phyloP scores from a whole-genome alignment of 2,329 filamentous ascomycete genomes.

The Colletotrichum siamense region DNA sequence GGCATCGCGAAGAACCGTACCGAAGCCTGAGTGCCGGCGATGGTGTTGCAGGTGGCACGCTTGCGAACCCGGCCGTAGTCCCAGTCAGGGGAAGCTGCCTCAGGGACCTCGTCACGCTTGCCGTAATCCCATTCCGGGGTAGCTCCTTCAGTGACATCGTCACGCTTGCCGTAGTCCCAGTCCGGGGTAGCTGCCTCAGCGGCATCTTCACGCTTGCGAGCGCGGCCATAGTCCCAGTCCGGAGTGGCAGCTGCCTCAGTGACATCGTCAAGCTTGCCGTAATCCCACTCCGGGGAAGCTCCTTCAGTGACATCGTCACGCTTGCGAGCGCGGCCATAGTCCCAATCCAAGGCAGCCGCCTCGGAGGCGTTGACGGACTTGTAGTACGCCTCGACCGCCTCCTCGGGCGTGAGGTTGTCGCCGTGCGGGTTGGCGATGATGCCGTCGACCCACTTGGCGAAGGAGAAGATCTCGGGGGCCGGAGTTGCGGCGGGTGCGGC shows the following conservation, averaged over 20 bases:
- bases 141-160: too few species aligned
- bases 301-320: accelerated
- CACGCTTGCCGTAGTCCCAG: too few species aligned
- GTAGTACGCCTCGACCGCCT: not conserved
- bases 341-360: not conserved
- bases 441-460: conserved; percentile 9
- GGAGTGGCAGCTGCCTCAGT: too few species aligned
- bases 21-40: not conserved
- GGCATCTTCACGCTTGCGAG: not conserved
- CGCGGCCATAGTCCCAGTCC: not conserved
- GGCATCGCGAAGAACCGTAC: not conserved
- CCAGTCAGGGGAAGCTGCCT: not conserved
- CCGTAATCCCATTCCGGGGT: not conserved
- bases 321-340: not conserved
- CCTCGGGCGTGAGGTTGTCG: not conserved
- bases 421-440: conserved; percentile 15
- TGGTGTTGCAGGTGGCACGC: not conserved
- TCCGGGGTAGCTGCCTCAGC: too few species aligned
- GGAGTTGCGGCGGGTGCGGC: not conserved
- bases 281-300: not conserved
- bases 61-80: not conserved
- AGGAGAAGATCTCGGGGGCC: not conserved
- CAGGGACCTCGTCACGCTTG: not conserved
- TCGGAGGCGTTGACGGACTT: not conserved
- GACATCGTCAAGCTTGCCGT: not conserved